Evolutionary conservation across 2,329 filamentous ascomycete species (phyloP), one percentile per base, ranked within the genome.

Genomic region (Calonectria multiphialidica): DNA sequence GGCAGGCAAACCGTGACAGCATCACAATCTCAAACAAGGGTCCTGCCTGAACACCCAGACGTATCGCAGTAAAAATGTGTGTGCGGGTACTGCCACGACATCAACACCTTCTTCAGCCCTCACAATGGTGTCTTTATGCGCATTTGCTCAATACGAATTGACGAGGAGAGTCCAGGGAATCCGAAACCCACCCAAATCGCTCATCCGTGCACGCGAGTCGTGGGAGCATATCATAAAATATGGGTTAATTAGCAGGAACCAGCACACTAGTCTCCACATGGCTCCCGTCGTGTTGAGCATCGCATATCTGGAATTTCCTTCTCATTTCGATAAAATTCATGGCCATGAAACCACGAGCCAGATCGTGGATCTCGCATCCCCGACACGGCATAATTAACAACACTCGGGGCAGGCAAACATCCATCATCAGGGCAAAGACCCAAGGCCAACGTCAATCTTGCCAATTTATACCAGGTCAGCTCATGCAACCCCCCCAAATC

Each of bases 31-130:
- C 53, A 59, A 59, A 28, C 53, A 59, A 59, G 53, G 53, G 53
- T 59, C 53, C 53, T 40, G 53, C 53, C 53, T 40, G 53, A 33
- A 33, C 49, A 25, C 49, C 33, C 40, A 47, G 12, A 50, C 33
- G 25, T 28, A 6, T 10, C 23, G 40, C n/a, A 18, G n/a, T 25
- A 59, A 16, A 42, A 40, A n/a, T 3, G 33, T 59, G 53, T 40
- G 53, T 40, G 53, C 53, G 35, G 53, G 25, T 33, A 59, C 53
- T 40, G 53, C 53, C 53, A 59, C 53, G 53, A 59, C 53, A 59
- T 40, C 53, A 23, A 59, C 35, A 37, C 35, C 35, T 37, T 59
- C 15, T 12, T 59, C 53, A 59, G 53, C 53, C 35, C 53, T 59
- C 53, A 30, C 53, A 40, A 40, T 59, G 35, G 53, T 59, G 53